Conservation (phyloP, 2,329 filamentous ascomycete genomes). For the Alternaria metachromatica region DNA sequence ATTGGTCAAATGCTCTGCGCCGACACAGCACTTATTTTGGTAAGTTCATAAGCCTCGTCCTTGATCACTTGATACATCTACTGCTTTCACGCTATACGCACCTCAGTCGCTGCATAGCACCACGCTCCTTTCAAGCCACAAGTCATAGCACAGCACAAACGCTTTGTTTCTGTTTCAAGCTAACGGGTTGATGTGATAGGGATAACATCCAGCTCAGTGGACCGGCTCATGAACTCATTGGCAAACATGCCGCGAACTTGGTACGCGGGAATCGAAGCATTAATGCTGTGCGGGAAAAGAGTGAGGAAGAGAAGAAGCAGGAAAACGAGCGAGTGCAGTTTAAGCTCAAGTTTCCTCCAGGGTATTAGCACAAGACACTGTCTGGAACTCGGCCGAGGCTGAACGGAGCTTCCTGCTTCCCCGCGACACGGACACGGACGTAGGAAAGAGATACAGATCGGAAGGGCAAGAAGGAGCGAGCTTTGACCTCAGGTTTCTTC, state of each 20-base stretch:
- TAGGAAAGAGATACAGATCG: neutral
- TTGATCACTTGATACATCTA: neutral
- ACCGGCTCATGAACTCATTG: conserved; percentile 45
- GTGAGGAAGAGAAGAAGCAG: neutral
- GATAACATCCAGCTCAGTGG: conserved; percentile 45
- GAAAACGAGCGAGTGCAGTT: conserved; percentile 27
- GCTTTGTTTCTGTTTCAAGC: conserved; percentile 43
- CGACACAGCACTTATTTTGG: conserved; percentile 45
- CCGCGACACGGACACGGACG: neutral
- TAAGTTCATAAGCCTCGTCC: conserved; percentile 7
- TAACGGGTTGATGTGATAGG: conserved; percentile 38
- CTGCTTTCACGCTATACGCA: neutral
- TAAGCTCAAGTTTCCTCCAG: conserved; percentile 41
- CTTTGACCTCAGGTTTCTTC: neutral
- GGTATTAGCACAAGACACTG: conserved; percentile 36
- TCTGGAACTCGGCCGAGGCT: conserved; percentile 25
- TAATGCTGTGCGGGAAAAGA: conserved; percentile 29
- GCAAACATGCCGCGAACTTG: conserved; percentile 43
- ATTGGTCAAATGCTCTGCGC: conserved; percentile 35
- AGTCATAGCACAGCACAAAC: conserved; percentile 10
- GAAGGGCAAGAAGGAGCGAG: neutral
- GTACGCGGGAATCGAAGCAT: conserved; percentile 40
- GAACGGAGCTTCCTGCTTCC: neutral
- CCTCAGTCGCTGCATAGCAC: neutral
- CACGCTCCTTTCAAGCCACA: neutral